These are phyloP conservation scores for Fusarium transvaalense DNA, from an alignment of 2,329 filamentous ascomycete species.

Conservation along the genomic window DNA sequence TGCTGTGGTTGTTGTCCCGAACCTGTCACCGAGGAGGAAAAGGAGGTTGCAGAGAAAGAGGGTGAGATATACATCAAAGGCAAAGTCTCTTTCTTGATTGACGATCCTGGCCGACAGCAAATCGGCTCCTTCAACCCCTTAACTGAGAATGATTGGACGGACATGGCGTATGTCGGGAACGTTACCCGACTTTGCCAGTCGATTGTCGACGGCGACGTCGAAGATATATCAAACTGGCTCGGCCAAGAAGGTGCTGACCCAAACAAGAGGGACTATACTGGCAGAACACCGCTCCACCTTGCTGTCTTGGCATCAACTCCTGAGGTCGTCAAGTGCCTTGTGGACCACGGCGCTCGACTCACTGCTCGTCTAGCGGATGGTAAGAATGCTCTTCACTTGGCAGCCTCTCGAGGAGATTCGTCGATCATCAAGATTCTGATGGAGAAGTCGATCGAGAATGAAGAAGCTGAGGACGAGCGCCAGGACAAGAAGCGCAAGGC, in stretches of 20 bases:
- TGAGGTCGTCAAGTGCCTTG: constrained; percentile 77
- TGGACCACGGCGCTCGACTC: constrained; percentile 79
- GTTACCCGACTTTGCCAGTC: constrained; percentile 82
- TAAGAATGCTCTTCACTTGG: constrained; percentile 84
- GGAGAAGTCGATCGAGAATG: constrained; percentile 79
- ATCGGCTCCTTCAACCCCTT: constrained; percentile 82
- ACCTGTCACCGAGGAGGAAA: constrained; percentile 77
- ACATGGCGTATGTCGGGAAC: constrained; percentile 90
- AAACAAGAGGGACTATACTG: constrained; percentile 81
- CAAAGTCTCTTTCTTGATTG: constrained; percentile 78
- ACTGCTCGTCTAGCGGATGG: constrained; percentile 83
- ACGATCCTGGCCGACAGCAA: constrained; percentile 83
- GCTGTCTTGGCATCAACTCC: constrained; percentile 76
- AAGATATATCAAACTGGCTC: constrained; percentile 78
- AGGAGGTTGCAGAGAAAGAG: constrained; percentile 77
- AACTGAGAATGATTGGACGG: constrained; percentile 86
- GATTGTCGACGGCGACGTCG: constrained; percentile 79
- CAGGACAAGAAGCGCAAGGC: constrained; percentile 62
- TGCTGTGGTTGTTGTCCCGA: constrained; percentile 85
- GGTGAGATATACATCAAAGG: constrained; percentile 82
- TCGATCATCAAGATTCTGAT: constrained; percentile 80
- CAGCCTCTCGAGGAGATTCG: constrained; percentile 75
- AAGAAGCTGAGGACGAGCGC: constrained; percentile 73
- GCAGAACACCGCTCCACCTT: constrained; percentile 82
- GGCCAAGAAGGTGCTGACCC: constrained; percentile 75